These are phyloP conservation scores for Brachypodium distachyon DNA, from an alignment of 202 grass and related monocot species.

Conservation along the genomic window DNA sequence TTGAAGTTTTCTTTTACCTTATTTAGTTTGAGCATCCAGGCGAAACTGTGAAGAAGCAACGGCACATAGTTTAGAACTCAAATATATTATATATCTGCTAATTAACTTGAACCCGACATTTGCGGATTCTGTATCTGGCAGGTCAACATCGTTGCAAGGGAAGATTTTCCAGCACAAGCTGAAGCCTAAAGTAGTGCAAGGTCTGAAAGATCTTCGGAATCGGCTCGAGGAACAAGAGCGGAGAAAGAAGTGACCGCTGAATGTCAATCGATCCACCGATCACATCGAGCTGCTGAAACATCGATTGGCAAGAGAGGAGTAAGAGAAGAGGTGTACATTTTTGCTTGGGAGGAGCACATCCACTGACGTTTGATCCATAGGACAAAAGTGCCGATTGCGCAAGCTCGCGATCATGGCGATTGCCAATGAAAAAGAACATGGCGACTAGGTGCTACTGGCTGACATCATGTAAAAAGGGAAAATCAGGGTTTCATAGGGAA, in stretches of 20 bases:
- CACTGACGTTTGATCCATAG: background rate
- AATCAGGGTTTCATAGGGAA: background rate
- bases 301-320: background rate
- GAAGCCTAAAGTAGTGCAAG: slow-evolving; percentile 49
- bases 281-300: background rate
- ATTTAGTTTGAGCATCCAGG: background rate
- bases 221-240: slow-evolving; percentile 52
- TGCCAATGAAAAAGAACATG: background rate
- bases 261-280: background rate
- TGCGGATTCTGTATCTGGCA: slow-evolving; percentile 2
- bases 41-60: background rate
- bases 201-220: slow-evolving; percentile 59
- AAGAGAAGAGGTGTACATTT: slow-evolving; percentile 12
- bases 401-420: background rate
- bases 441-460: background rate
- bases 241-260: slow-evolving; percentile 15
- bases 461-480: background rate
- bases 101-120: background rate
- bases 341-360: background rate
- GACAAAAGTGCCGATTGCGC: background rate
- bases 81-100: background rate
- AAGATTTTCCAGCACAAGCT: slow-evolving; percentile 63
- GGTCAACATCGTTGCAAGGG: slow-evolving; percentile 60
- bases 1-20: background rate
- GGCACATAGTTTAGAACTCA: background rate